phyloP scores from a whole-genome alignment of 2,329 filamentous ascomycete genomes.

The Fusarium tupiense region DNA sequence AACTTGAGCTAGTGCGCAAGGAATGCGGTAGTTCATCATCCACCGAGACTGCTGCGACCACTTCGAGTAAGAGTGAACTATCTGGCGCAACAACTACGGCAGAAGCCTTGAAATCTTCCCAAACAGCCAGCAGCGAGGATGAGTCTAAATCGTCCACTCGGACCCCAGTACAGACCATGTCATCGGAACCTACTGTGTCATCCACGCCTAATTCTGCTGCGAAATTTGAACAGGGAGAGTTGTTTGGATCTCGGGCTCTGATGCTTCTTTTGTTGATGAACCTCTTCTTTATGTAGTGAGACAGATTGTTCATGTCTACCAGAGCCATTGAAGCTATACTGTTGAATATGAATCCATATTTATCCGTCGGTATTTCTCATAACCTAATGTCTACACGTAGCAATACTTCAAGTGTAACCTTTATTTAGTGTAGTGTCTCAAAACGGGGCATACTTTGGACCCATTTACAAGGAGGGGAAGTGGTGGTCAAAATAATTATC shows the following conservation, averaged over 20 bases:
- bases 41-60: not conserved
- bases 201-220: not conserved
- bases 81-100: fast-evolving
- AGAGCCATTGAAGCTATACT: not conserved
- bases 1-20: not conserved
- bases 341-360: not conserved
- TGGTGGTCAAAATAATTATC: not conserved
- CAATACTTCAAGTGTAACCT: fast-evolving
- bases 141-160: not conserved
- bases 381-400: fast-evolving
- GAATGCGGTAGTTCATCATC: not conserved
- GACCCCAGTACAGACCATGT: not conserved
- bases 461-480: not conserved
- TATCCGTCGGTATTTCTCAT: fast-evolving
- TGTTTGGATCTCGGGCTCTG: not conserved
- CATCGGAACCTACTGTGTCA: not conserved
- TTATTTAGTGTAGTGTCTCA: fast-evolving
- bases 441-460: not conserved
- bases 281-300: not conserved
- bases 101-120: not conserved
- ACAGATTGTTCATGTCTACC: no score
- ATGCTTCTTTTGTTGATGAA: not conserved
- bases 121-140: not conserved
- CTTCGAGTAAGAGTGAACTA: not conserved
- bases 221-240: fast-evolving